These are phyloP conservation scores for Xylariaceae sp. DNA, from an alignment of 2,329 filamentous ascomycete genomes.

Conservation along the genomic window DNA sequence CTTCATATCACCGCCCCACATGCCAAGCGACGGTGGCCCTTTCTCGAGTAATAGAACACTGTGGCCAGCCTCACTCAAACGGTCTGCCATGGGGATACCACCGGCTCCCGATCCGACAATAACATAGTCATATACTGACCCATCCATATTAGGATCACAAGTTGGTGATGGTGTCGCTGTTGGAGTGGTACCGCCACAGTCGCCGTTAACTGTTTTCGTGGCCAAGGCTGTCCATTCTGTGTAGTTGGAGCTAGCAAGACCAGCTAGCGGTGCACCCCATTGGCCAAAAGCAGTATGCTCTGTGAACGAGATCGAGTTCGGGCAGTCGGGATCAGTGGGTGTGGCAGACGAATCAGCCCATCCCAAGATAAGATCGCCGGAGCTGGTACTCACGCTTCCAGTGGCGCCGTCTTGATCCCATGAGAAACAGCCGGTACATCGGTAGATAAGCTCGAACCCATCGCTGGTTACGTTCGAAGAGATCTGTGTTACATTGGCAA, in stretches of 20 bases:
- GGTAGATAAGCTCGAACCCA: conserved; percentile 60
- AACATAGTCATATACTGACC: conserved; percentile 54
- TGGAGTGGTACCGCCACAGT: conserved; percentile 28
- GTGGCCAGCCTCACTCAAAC: conserved; percentile 60
- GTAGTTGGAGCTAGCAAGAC: conserved; percentile 36
- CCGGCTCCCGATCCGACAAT: conserved; percentile 58
- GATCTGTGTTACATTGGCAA: conserved; percentile 60
- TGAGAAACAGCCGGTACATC: conserved; percentile 55
- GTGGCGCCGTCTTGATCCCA: conserved; percentile 50
- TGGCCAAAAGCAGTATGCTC: conserved; percentile 56
- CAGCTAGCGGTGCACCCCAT: conserved; percentile 41
- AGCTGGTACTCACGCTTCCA: conserved; percentile 41
- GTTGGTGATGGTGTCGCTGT: conserved; percentile 12
- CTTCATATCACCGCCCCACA: conserved; percentile 60
- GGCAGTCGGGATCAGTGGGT: conserved; percentile 39
- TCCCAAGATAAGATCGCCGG: conserved; percentile 46
- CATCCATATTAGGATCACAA: conserved; percentile 31
- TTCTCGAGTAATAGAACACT: conserved; percentile 62
- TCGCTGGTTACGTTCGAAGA: conserved; percentile 54
- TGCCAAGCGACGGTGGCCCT: conserved; percentile 57
- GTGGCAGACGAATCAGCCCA: conserved; percentile 48
- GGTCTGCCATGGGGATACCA: conserved; percentile 56
- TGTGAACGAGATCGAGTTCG: conserved; percentile 42
- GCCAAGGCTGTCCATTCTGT: conserved; percentile 42
- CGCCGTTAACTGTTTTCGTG: conserved; percentile 35